Evolutionary conservation across 2,329 filamentous ascomycete genomes (phyloP).

Genomic region (Xylaria sp.): DNA sequence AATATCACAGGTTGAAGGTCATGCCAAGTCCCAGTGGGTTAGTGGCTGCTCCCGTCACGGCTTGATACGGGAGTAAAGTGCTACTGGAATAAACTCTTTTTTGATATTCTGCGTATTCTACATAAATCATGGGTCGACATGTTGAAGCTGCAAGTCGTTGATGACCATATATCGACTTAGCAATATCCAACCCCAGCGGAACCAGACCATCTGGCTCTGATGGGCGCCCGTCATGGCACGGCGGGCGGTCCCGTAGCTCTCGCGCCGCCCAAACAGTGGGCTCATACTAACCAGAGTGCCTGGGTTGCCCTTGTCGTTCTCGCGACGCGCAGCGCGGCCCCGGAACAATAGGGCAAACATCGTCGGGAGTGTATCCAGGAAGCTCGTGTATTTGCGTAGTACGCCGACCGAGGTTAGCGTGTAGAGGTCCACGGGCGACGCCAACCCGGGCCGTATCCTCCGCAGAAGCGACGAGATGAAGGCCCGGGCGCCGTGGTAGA

Average conservation of each 20-base stretch:
- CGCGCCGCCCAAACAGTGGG: constrained; percentile 68
- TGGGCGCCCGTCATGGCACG: constrained; percentile 91
- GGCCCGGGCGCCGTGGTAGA: constrained; percentile 81
- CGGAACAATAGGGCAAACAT: constrained; percentile 66
- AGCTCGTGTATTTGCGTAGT: constrained; percentile 81
- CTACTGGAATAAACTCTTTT: not conserved
- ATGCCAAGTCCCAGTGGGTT: too few species aligned
- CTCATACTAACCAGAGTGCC: constrained; percentile 76
- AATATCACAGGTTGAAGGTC: not conserved
- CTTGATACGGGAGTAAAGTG: not conserved
- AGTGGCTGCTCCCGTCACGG: not conserved
- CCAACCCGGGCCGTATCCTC: constrained; percentile 71
- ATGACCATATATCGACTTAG: constrained; percentile 94
- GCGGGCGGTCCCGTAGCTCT: constrained; percentile 70
- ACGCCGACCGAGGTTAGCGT: constrained; percentile 80
- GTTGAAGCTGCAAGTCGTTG: constrained; percentile 79
- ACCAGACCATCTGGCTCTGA: constrained; percentile 98
- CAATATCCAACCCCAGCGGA: constrained; percentile 93
- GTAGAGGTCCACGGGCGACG: constrained; percentile 84
- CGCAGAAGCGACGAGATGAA: constrained; percentile 75
- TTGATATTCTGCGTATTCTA: not conserved
- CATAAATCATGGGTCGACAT: constrained; percentile 46
- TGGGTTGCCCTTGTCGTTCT: constrained; percentile 60
- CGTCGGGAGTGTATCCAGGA: constrained; percentile 81
- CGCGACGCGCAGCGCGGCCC: constrained; percentile 41